Conservation (phyloP, 2,329 filamentous ascomycete genomes). For the Phialophora verrucosa region DNA sequence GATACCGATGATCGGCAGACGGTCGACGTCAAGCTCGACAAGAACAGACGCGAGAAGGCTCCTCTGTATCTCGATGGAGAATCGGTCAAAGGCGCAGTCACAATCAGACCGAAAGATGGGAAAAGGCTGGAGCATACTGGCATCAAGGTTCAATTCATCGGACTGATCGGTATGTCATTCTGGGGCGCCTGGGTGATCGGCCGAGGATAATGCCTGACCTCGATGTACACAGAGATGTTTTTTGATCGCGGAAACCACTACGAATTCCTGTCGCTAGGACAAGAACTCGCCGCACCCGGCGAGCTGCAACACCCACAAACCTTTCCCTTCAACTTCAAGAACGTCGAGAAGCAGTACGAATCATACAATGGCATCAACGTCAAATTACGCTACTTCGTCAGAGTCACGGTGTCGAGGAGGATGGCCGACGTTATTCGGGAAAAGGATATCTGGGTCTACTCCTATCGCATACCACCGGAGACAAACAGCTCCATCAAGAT, state of each 20-base stretch:
- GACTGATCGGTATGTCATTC: slow-evolving; percentile 77
- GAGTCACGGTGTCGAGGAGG: slow-evolving; percentile 91
- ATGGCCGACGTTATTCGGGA: slow-evolving; percentile 99
- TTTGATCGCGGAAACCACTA: slow-evolving; percentile 99
- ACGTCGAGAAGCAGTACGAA: slow-evolving; percentile 99
- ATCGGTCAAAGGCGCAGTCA: slow-evolving; percentile 95
- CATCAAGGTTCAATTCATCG: slow-evolving; percentile 99
- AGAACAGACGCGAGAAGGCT: slow-evolving; percentile 95
- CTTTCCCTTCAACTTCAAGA: slow-evolving; percentile 99
- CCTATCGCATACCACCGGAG: slow-evolving; percentile 95
- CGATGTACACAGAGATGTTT: slow-evolving; percentile 80
- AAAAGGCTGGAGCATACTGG: slow-evolving; percentile 97
- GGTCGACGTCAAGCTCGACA: slow-evolving; percentile 97
- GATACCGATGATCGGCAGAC: slow-evolving; percentile 92
- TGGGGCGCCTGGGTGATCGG: slow-evolving; percentile 25
- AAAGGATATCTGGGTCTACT: slow-evolving; percentile 99
- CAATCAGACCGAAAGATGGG: slow-evolving; percentile 94
- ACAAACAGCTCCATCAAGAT: slow-evolving; percentile 99
- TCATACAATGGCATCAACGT: slow-evolving; percentile 99
- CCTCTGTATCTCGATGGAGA: slow-evolving; percentile 98
- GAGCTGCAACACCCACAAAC: slow-evolving; percentile 98
- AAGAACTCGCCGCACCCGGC: slow-evolving; percentile 94
- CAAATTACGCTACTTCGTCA: slow-evolving; percentile 96
- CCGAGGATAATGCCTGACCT: slow-evolving; percentile 17
- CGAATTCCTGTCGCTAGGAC: slow-evolving; percentile 95